These are phyloP conservation scores for Periconia sp. DNA, from an alignment of 2,329 filamentous ascomycete species.

Conservation along the genomic window DNA sequence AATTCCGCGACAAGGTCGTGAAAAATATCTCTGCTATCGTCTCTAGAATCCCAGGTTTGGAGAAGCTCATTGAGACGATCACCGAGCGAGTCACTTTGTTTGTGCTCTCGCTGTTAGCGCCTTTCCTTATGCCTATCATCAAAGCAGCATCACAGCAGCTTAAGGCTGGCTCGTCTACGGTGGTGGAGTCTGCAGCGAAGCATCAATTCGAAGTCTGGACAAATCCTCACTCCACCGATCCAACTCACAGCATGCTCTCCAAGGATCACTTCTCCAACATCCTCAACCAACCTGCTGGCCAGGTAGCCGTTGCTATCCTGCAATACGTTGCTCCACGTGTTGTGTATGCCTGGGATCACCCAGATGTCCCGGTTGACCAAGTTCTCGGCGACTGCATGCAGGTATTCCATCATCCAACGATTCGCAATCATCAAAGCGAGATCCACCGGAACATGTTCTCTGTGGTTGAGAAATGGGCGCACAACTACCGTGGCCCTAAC, in stretches of 20 bases:
- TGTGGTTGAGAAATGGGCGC: slow-evolving; percentile 81
- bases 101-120: slow-evolving; percentile 86
- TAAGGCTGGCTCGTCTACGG: slow-evolving; percentile 81
- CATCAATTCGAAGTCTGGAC: slow-evolving; percentile 59
- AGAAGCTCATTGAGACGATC: slow-evolving; percentile 89
- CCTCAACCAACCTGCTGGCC: slow-evolving; percentile 56
- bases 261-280: slow-evolving; percentile 61
- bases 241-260: slow-evolving; percentile 58
- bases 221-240: slow-evolving; percentile 54
- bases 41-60: slow-evolving; percentile 89
- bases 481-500: slow-evolving; percentile 69
- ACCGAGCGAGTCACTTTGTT: slow-evolving; percentile 92
- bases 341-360: slow-evolving; percentile 92
- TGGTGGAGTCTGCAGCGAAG: slow-evolving; percentile 60
- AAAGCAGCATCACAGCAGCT: slow-evolving; percentile 81
- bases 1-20: slow-evolving; percentile 93
- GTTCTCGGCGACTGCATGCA: slow-evolving; percentile 80
- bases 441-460: slow-evolving; percentile 89
- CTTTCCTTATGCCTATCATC: slow-evolving; percentile 92
- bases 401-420: slow-evolving; percentile 89
- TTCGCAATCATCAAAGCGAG: slow-evolving; percentile 76
- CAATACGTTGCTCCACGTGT: slow-evolving; percentile 88
- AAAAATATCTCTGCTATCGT: slow-evolving; percentile 84
- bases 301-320: slow-evolving; percentile 64
- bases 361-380: slow-evolving; percentile 79